A percentile compares a stretch with the other conserved stretches of the same genome.
phyloP scores from a whole-genome alignment of 768 basidiomycete genomes.

The Clitopilus hobsonii region DNA sequence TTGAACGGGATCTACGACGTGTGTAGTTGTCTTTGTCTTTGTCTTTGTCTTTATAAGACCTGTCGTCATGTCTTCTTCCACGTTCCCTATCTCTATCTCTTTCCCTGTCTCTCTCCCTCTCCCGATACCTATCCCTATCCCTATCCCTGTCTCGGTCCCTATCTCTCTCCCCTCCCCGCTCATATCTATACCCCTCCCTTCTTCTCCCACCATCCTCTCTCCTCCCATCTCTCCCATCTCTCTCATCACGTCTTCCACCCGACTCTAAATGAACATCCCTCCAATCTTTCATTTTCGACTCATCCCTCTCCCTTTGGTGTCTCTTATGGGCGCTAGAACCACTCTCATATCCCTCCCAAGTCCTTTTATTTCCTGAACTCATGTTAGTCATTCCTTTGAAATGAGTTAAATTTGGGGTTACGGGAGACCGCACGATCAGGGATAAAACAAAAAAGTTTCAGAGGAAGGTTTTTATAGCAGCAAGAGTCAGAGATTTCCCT shows the following conservation, averaged over 20 bases:
- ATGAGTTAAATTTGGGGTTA: conserved; percentile 44
- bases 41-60: conserved; percentile 10
- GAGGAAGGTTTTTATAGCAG: too few relatives aligned
- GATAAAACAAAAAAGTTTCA: conserved; percentile 24
- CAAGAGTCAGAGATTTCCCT: too few relatives aligned
- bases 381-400: conserved; percentile 69
- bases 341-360: conserved; percentile 55
- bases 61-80: conserved; percentile 15
- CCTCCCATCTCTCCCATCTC: conserved; percentile 25
- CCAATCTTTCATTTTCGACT: conserved; percentile 53
- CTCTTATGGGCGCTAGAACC: conserved; percentile 48
- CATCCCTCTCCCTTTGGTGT: conserved; percentile 39
- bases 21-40: conserved; percentile 20
- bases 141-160: conserved; percentile 24
- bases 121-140: conserved; percentile 27
- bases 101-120: conserved; percentile 21
- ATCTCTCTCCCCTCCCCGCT: conserved; percentile 13
- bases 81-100: conserved; percentile 12
- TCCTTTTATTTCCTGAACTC: conserved; percentile 79
- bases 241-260: conserved; percentile 27
- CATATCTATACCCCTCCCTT: conserved; percentile 27
- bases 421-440: conserved; percentile 77
- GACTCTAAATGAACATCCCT: conserved; percentile 58
- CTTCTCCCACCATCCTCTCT: conserved; percentile 20
- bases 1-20: conserved; percentile 14